phyloP scores from a whole-genome alignment of 225 moss, liverwort and hornwort species.

The Anthoceros angustus region DNA sequence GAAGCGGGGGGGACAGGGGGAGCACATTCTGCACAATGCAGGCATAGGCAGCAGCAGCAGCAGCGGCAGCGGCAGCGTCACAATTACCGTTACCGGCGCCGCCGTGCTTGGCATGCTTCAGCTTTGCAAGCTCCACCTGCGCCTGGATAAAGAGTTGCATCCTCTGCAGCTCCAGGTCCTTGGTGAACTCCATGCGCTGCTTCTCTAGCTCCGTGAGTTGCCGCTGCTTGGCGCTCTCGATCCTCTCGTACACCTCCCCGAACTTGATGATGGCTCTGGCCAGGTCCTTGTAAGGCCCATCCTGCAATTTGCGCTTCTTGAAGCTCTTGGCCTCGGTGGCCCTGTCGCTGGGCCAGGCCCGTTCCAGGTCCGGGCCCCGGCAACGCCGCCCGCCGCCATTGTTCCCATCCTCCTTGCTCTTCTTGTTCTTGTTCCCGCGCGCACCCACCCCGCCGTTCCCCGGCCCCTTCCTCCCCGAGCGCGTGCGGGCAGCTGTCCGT shows the following conservation, averaged over 20 bases:
- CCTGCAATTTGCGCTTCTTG: constrained; percentile 32
- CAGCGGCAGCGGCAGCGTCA: neutral
- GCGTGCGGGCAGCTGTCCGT: constrained; percentile 41
- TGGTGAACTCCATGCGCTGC: constrained; percentile 43
- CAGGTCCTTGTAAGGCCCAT: constrained; percentile 35
- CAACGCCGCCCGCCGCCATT: neutral
- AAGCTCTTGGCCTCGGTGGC: constrained; percentile 33
- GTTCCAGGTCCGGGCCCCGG: neutral
- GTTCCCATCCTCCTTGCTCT: neutral
- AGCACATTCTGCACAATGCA: neutral
- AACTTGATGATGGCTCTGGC: constrained; percentile 41
- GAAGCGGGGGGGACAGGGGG: neutral
- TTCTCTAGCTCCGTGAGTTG: constrained; percentile 44
- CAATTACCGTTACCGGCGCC: constrained; percentile 13
- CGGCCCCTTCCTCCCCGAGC: neutral
- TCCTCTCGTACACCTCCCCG: constrained; percentile 38
- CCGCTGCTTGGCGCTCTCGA: constrained; percentile 40
- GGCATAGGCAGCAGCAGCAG: neutral
- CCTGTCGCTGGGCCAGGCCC: constrained; percentile 4
- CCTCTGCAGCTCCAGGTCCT: constrained; percentile 40
- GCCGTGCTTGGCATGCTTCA: constrained; percentile 34
- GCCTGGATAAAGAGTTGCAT: constrained; percentile 51
- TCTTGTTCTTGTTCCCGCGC: neutral
- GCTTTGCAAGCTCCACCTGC: constrained; percentile 41
- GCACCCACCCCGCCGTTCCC: neutral